phyloP scores from a whole-genome alignment of 352 stramenopile species.

The Phytophthora sp. region DNA sequence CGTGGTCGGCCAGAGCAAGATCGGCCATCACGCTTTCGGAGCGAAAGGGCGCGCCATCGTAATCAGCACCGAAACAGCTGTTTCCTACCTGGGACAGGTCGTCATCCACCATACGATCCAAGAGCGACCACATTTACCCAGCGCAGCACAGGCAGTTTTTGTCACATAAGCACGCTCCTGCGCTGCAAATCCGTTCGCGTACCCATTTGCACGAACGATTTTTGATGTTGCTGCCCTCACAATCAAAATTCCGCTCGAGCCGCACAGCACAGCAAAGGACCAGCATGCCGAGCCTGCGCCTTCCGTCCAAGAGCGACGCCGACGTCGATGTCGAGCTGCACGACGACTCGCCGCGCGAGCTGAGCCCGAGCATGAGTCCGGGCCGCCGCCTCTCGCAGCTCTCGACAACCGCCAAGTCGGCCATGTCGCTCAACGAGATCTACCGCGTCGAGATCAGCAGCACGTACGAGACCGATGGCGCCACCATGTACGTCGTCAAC shows the following conservation, averaged over 20 bases:
- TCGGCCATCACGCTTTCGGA: no score
- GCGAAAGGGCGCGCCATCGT: constrained; percentile 11
- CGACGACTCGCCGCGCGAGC: neutral
- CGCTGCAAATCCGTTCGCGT: neutral
- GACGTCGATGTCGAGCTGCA: neutral
- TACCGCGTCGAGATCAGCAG: constrained; percentile 48
- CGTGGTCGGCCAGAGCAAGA: no score
- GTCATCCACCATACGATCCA: neutral
- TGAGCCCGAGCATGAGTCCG: constrained; percentile 2
- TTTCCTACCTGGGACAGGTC: no score
- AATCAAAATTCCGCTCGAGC: constrained; percentile 16
- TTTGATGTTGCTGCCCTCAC: neutral
- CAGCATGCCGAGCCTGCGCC: constrained; percentile 1
- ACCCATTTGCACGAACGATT: constrained; percentile 7
- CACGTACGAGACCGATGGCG: constrained; percentile 40
- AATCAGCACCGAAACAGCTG: no score
- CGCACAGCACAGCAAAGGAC: neutral
- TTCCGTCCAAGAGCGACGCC: constrained; percentile 14
- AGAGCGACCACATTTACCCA: constrained; percentile 7
- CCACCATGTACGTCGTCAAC: constrained; percentile 59
- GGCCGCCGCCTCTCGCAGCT: constrained; percentile 44
- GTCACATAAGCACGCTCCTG: neutral
- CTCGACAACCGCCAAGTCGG: constrained; percentile 51
- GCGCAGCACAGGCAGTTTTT: neutral
- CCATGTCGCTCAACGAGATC: constrained; percentile 69